Evolutionary conservation across 495 filamentous ascomycete species (phyloP).

Genomic region (Xylaria intraflava): DNA sequence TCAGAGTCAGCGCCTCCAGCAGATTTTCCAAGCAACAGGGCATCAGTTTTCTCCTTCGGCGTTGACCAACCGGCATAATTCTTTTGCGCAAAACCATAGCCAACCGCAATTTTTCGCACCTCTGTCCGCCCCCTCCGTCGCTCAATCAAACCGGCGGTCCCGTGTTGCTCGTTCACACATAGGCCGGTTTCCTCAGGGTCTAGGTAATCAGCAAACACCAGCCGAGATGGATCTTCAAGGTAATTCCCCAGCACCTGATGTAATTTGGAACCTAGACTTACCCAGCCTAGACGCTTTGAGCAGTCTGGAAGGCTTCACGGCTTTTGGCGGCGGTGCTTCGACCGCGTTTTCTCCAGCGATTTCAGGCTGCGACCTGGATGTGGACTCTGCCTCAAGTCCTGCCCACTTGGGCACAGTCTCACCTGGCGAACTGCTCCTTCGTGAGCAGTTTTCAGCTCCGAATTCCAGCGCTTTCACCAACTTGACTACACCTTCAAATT

Average conservation of each 20-base stretch:
- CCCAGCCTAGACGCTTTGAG: conserved; percentile 38
- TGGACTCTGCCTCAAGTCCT: conserved; percentile 35
- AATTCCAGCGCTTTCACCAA: conserved; percentile 79
- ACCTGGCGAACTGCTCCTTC: conserved; percentile 70
- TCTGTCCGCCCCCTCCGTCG: conserved; percentile 39
- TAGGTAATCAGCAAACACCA: conserved; percentile 34
- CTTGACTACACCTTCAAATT: conserved; percentile 72
- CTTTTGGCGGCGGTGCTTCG: conserved; percentile 46
- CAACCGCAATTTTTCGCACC: conserved; percentile 45
- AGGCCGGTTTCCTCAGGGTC: conserved; percentile 46
- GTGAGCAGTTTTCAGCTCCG: conserved; percentile 64
- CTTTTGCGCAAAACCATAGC: conserved; percentile 36
- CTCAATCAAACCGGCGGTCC: conserved; percentile 41
- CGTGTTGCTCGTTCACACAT: conserved; percentile 44
- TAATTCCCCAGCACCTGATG: conserved; percentile 18
- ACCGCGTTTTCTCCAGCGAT: conserved; percentile 46
- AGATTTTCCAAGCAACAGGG: conserved; percentile 54
- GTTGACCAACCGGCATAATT: conserved; percentile 50
- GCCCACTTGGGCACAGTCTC: conserved; percentile 67
- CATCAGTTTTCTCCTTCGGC: conserved; percentile 50
- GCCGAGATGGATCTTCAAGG: conserved; percentile 45
- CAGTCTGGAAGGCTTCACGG: conserved; percentile 45
- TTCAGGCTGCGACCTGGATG: conserved; percentile 35
- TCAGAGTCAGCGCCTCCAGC: conserved; percentile 52
- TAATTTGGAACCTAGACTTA: conserved; percentile 30